Conservation (phyloP, 2,329 filamentous ascomycete genomes). For the Hypoxylon sp. region DNA sequence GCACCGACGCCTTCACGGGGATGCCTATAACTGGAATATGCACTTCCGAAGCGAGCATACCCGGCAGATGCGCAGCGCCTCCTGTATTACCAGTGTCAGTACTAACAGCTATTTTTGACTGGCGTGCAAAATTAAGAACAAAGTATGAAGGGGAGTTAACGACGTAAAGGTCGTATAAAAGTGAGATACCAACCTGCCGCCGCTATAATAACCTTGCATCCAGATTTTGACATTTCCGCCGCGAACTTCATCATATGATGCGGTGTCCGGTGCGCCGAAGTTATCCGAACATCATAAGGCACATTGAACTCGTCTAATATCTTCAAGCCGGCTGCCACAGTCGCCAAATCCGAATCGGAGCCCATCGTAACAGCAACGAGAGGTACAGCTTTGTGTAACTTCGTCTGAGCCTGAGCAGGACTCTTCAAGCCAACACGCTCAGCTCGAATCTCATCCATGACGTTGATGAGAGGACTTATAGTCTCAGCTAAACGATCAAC, state of each 20-base stretch:
- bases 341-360: slow-evolving; percentile 80
- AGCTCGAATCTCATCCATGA: slow-evolving; percentile 70
- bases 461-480: slow-evolving; percentile 76
- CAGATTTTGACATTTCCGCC: slow-evolving; percentile 70
- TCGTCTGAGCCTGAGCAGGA: slow-evolving; percentile 50
- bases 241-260: slow-evolving; percentile 77
- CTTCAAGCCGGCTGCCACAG: slow-evolving; percentile 74
- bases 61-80: slow-evolving; percentile 79
- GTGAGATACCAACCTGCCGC: slow-evolving; percentile 65
- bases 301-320: slow-evolving; percentile 78
- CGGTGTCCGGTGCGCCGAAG: slow-evolving; percentile 83
- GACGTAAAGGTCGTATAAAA: not conserved
- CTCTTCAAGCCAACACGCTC: slow-evolving; percentile 60
- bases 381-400: slow-evolving; percentile 57
- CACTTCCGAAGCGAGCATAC: slow-evolving; percentile 69
- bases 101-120: not conserved
- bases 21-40: slow-evolving; percentile 82
- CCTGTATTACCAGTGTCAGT: slow-evolving; percentile 50
- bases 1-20: slow-evolving; percentile 78
- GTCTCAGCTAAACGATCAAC: slow-evolving; percentile 70
- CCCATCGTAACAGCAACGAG: slow-evolving; percentile 86
- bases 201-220: slow-evolving; percentile 80
- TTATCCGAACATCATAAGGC: slow-evolving; percentile 79
- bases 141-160: not conserved
- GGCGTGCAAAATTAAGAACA: not conserved